Base-by-base conservation (phyloP, 176 grass and related monocot genomes). In the Zoysia japonica region DNA sequence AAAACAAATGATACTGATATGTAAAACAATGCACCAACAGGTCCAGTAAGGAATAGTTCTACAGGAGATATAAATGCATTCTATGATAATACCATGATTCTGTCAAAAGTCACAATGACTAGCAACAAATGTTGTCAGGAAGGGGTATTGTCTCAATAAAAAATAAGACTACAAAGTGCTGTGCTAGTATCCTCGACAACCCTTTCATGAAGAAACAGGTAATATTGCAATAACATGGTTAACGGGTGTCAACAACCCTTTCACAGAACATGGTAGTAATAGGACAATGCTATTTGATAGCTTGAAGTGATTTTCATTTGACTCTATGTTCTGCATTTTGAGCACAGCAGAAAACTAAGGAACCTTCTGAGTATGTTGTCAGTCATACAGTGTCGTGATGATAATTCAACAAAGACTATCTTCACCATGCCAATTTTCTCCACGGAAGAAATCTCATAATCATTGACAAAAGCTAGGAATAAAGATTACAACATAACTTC, bases 381-480 rank as follows among this genome's bases (percentile, higher is more conserved):
- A 38, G 9, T 52, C 6, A 63, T 49, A 50, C 10, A 71, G 12
- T 6, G 56, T 65, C 49, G 9, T 43, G 65, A 71, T 53, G 50
- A 43, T 57, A 80, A 76, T 59, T 75, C 49, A 71, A 40, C 10
- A 47, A 45, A 80, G 42, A 38, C 42, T 14, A 80, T 55, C n/a
- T 68, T 19, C 49, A 78, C 11, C 6, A 48, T 0, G 11, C 35
- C 49, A 52, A 56, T 7, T 38, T 5, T 67, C 52, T 61, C 55
- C 19, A 75, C 15, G 17, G 43, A 85, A 28, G 5, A 81, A 81
- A 81, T 2, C 55, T 28, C 8, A 8, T 36, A 62, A 13, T 55
- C n/a, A 76, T 49, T 76, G 83, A 36, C 82, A 81, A 77, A 65
- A 65, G 60, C 41, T 71, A 67, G 44, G 37, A 66, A 44, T 20